Evolutionary conservation across 352 stramenopile genomes (phyloP), one percentile per base, ranked within the genome.

Genomic region (Thraustochytrium striatum): DNA sequence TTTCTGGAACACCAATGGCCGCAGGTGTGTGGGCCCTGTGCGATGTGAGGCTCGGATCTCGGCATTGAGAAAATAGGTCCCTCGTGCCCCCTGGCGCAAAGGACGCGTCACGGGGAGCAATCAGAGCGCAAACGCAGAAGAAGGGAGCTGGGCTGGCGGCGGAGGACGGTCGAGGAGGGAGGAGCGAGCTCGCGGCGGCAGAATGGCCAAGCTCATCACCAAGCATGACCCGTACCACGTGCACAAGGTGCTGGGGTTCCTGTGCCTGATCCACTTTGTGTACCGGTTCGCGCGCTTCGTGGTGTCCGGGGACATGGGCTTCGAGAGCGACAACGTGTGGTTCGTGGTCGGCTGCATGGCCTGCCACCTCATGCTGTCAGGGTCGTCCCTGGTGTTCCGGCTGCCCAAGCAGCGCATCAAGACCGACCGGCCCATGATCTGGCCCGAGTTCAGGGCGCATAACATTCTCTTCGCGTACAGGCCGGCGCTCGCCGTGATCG

Each of bases 401-500:
- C 82, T 88, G 35, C 85, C 85, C 7, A 81, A 78, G 55, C 82
- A 87, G 57, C 68, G 85, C 39, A 78, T 87, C 25, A 84, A 87
- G 47, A 21, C 47, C 35, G 83, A 79, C 35, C 78, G 80, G 30
- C 85, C 85, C 16, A 88, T 88, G 85, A 88, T 88, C 61, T 88
- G 85, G 85, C 75, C 84, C 73, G 85, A 88, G 70, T 88, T 84
- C 78, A 82, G 84, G 25, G 61, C 82, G 1, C 85, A 88, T 57
- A 86, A 84, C 43, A 87, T 87, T 30, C 72, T 84, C 41, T 88
- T 88, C 82, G 83, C 69, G 21, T 30, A 84, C 19, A 36, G 84
- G 59, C 85, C 79, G 9, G 44, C 85, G 38, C 25, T 85, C 16
- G 59, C 41, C 30, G 72, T 80, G 0, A 11, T 86, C 28, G 61